A percentile compares a stretch with the other conserved stretches of the same genome.
phyloP scores from a whole-genome alignment of 257 asterid species.

The Henckelia pumila region DNA sequence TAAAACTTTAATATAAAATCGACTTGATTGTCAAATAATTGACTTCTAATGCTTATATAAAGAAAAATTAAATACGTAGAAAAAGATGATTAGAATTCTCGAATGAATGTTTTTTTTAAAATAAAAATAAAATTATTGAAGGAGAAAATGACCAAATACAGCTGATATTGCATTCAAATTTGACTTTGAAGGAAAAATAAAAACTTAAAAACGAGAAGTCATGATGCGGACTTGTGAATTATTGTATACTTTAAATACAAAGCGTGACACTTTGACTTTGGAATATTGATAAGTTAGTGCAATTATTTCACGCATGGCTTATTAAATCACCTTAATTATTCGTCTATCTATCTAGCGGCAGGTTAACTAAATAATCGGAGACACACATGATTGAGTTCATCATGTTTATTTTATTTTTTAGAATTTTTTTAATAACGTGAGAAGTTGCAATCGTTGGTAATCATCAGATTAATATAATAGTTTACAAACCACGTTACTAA shows the following conservation, averaged over 20 bases:
- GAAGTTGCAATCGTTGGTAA: no score
- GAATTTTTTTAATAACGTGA: no score
- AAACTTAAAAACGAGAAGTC: background rate
- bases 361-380: background rate
- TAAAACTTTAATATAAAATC: no score
- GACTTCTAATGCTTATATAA: background rate
- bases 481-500: no score
- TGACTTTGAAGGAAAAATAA: background rate
- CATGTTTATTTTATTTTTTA: background rate
- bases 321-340: background rate
- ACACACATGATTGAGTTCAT: background rate
- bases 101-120: no score
- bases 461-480: no score
- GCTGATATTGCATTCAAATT: background rate
- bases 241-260: background rate
- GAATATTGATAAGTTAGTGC: background rate
- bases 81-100: no score
- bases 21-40: background rate
- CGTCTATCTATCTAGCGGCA: no score
- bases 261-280: background rate
- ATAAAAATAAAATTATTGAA: no score
- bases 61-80: no score
- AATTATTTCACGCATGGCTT: background rate
- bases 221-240: background rate
- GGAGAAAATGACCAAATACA: background rate